Evolutionary conservation across 2,329 filamentous ascomycete genomes (phyloP).

Genomic region (Phyllosticta citribraziliensis): DNA sequence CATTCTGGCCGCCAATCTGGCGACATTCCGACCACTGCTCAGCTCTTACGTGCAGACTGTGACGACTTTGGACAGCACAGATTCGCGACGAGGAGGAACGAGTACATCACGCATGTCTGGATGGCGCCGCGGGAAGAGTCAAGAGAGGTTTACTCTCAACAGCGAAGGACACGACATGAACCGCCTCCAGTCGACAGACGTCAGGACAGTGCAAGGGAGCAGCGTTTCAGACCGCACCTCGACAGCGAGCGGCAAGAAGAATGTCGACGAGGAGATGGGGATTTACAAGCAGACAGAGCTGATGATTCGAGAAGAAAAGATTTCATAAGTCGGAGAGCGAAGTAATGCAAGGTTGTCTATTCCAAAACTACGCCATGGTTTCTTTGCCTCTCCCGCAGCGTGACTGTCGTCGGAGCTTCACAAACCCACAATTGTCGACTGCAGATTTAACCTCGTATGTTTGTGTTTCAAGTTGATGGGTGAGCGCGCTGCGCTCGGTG

Average conservation of each 20-base stretch:
- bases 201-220: neutral
- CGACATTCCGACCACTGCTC: constrained; percentile 1
- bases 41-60: neutral
- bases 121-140: neutral
- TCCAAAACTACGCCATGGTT: neutral
- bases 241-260: neutral
- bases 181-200: neutral
- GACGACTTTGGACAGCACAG: neutral
- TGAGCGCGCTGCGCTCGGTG: neutral
- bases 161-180: neutral
- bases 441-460: neutral
- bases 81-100: neutral
- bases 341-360: neutral
- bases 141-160: neutral
- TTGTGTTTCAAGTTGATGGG: neutral
- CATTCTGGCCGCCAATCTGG: neutral
- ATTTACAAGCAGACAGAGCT: neutral
- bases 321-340: neutral
- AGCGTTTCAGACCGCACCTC: neutral
- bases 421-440: neutral
- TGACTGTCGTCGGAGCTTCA: neutral
- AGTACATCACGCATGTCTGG: neutral
- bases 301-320: neutral
- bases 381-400: neutral
- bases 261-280: constrained; percentile 1